Evolutionary conservation across 2,329 filamentous ascomycete genomes (phyloP), one percentile per base, ranked within the genome.

Genomic region (Remersonia thermophila): DNA sequence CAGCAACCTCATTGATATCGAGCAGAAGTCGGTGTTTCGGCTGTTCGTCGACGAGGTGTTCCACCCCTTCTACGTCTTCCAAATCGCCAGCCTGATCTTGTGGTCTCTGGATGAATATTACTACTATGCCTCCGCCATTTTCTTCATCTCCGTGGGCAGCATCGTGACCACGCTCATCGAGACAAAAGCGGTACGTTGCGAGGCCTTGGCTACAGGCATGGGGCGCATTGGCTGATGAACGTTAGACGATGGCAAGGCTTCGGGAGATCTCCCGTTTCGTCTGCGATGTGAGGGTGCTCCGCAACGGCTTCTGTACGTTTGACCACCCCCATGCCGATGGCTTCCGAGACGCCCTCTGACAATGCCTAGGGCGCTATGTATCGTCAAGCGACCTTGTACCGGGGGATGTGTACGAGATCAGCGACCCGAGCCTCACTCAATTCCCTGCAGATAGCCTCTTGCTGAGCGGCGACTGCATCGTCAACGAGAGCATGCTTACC

Each of bases 401-500:
- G 1, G 91, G 91, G 23, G 91, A 98, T 55, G 79, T 98, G 6
- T 98, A 94, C 59, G 91, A 98, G 63, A 73, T 98, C 33, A 95
- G 89, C 39, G 93, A 98, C 56, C 91, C 91, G 2, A 85, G 80
- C 12, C 66, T 98, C 17, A 74, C 74, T 3, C 83, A 93, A 49
- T 82, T 96, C 43, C 91, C 91, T 1, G 91, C 84, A 51, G 91
- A 98, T 57, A 93, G 89, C 56, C 64, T 98, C 25, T 63, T 98
- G 5, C 69, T 98, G 0, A 84, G 83, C 35, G 93, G 91, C 28
- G 93, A 98, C 59, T 95, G 87, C 52, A 96, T 98, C 44, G 87
- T 98, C 46, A 98, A 98, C 52, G 91, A 98, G 60, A 96, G 91
- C 61, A 98, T 98, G 91, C 73, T 98, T 26, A 98, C 91, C 27